phyloP scores from a whole-genome alignment of 441 rosid species.

The Gossypium davidsonii region DNA sequence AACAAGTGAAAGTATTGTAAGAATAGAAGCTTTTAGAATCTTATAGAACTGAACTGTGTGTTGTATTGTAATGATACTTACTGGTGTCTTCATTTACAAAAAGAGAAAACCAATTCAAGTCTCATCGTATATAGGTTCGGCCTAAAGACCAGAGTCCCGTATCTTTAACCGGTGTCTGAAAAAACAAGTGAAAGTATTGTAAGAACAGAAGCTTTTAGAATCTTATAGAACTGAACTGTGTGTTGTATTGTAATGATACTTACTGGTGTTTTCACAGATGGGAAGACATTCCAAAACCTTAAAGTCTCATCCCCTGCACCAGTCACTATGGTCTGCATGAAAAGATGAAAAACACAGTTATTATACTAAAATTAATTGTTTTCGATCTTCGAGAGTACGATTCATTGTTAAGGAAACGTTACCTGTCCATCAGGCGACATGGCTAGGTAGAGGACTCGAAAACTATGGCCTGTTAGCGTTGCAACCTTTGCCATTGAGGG shows the following conservation, averaged over 20 bases:
- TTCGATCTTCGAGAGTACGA: neutral
- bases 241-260: constrained; percentile 10
- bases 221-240: neutral
- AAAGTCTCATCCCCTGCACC: constrained; percentile 99
- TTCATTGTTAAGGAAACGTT: neutral
- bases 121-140: constrained; percentile 72
- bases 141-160: constrained; percentile 91
- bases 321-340: constrained; percentile 78
- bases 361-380: neutral
- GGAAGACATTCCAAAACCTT: constrained; percentile 93
- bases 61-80: constrained; percentile 22
- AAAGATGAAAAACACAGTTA: neutral
- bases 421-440: constrained; percentile 95
- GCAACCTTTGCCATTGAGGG: constrained; percentile 90
- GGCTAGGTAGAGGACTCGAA: constrained; percentile 90
- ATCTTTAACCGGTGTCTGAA: constrained; percentile 82
- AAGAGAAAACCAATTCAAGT: neutral
- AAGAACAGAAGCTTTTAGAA: neutral
- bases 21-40: neutral
- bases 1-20: neutral
- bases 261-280: constrained; percentile 73
- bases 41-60: neutral
- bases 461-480: constrained; percentile 81
- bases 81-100: constrained; percentile 18
- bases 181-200: neutral